These are phyloP conservation scores for Rhynchosporium agropyri DNA, from an alignment of 2,329 filamentous ascomycete species.

Conservation along the genomic window DNA sequence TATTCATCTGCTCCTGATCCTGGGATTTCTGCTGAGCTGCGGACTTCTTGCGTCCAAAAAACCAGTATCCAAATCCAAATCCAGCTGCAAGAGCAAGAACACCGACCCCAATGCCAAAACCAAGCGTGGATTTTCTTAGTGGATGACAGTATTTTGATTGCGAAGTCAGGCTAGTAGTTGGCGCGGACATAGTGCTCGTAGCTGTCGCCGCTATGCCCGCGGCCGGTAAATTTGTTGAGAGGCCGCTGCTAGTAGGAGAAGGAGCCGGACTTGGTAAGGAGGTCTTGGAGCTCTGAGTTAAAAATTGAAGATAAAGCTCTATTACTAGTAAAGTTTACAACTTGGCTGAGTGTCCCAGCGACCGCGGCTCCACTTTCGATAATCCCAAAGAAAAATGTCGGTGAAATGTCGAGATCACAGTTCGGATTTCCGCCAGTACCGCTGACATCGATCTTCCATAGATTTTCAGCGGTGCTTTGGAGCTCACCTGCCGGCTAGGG, in stretches of 20 bases:
- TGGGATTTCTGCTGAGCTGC: not conserved
- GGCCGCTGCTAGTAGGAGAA: not conserved
- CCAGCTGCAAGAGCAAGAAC: constrained; percentile 3
- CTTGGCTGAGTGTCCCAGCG: not conserved
- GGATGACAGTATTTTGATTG: not conserved
- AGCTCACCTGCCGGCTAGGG: not conserved
- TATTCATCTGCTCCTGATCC: not conserved
- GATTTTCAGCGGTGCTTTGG: constrained; percentile 2
- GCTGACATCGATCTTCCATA: constrained; percentile 3
- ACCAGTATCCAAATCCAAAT: constrained; percentile 2
- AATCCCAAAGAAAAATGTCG: constrained; percentile 1
- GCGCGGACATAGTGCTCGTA: not conserved
- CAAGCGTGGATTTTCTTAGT: not conserved
- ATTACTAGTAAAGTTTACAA: not conserved
- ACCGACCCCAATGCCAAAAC: not conserved
- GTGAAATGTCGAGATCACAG: not conserved
- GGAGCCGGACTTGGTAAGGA: not conserved
- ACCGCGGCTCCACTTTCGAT: not conserved
- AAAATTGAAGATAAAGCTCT: not conserved
- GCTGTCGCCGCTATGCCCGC: not conserved
- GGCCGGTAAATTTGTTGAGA: not conserved
- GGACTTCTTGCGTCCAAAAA: constrained; percentile 1
- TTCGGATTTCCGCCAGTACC: not conserved
- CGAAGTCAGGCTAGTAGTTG: not conserved
- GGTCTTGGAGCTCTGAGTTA: not conserved